A percentile compares a stretch with the other conserved stretches of the same genome.
Conservation (phyloP, 2,329 filamentous ascomycete genomes). For the Aureobasidium sp. region DNA sequence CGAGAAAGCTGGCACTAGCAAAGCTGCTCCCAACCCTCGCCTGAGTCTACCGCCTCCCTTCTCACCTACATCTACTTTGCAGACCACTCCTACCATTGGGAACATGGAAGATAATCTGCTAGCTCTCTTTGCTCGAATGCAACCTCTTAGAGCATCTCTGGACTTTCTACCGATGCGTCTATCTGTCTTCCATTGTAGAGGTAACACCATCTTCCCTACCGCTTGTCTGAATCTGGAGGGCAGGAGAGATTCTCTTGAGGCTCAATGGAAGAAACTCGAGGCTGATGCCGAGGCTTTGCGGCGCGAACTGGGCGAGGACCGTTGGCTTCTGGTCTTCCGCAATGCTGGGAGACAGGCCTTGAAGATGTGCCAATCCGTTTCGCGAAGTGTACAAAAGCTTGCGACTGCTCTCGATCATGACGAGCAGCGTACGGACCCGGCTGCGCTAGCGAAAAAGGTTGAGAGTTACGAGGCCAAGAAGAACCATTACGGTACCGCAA, state of each 20-base stretch:
- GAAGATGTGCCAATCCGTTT: slow-evolving; percentile 95
- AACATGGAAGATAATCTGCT: slow-evolving; percentile 84
- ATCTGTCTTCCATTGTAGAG: slow-evolving; percentile 74
- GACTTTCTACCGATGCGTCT: slow-evolving; percentile 95
- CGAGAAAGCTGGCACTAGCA: slow-evolving; percentile 55
- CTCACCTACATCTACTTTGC: slow-evolving; percentile 50
- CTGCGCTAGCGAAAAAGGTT: slow-evolving; percentile 68
- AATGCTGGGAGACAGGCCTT: slow-evolving; percentile 85
- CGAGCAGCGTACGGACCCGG: slow-evolving; percentile 62
- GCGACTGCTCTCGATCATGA: slow-evolving; percentile 69
- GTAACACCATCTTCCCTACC: slow-evolving; percentile 72
- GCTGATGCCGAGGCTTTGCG: slow-evolving; percentile 82
- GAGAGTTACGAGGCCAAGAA: slow-evolving; percentile 95
- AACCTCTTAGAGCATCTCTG: slow-evolving; percentile 81
- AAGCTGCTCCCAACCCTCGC: slow-evolving; percentile 49
- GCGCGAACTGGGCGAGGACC: slow-evolving; percentile 86
- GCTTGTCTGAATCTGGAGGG: slow-evolving; percentile 83
- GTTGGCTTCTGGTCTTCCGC: slow-evolving; percentile 92
- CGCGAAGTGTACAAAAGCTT: slow-evolving; percentile 75
- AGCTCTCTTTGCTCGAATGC: slow-evolving; percentile 89
- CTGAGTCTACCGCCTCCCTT: slow-evolving; percentile 55
- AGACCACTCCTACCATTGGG: slow-evolving; percentile 47
- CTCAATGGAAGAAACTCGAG: slow-evolving; percentile 80
- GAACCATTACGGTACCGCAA: slow-evolving; percentile 84
- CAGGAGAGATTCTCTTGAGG: slow-evolving; percentile 65